Evolutionary conservation across 2,329 filamentous ascomycete species (phyloP).

Genomic region (Venturiaceae sp.): DNA sequence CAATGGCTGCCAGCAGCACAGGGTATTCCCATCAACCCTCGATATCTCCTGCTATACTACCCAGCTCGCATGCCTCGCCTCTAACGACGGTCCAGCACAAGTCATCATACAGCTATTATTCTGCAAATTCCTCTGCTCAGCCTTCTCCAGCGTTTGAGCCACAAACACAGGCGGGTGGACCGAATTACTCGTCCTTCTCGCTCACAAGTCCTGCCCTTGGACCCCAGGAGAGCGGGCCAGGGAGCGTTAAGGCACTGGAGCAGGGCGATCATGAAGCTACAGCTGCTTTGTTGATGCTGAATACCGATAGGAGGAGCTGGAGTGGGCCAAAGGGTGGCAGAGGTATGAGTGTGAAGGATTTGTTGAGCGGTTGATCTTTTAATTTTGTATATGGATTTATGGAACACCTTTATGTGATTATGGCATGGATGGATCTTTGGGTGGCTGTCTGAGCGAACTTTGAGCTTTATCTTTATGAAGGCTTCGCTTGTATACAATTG

Average conservation of each 20-base stretch:
- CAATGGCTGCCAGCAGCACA: slow-evolving; percentile 1
- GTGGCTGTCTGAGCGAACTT: not conserved
- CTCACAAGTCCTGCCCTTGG: slow-evolving; percentile 26
- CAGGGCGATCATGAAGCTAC: slow-evolving; percentile 63
- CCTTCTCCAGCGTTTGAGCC: slow-evolving; percentile 52
- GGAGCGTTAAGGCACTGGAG: slow-evolving; percentile 11
- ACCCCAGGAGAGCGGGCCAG: slow-evolving; percentile 13
- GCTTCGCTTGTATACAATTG: not conserved
- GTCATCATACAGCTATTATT: slow-evolving; percentile 12
- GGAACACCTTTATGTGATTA: not conserved
- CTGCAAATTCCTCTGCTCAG: slow-evolving; percentile 30
- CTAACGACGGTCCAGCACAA: not conserved
- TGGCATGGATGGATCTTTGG: not conserved
- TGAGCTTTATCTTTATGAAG: not conserved
- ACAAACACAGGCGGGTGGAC: slow-evolving; percentile 18
- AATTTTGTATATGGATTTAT: not conserved
- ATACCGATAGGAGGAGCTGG: slow-evolving; percentile 57
- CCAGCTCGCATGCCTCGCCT: slow-evolving; percentile 6
- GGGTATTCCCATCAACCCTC: slow-evolving; percentile 13
- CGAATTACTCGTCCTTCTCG: slow-evolving; percentile 4
- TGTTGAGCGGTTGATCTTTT: slow-evolving; percentile 8
- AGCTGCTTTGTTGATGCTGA: slow-evolving; percentile 79
- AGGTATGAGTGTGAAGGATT: slow-evolving; percentile 10
- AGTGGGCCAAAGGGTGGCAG: slow-evolving; percentile 12
- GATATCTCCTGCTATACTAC: slow-evolving; percentile 34